These are phyloP conservation scores for Calonectria hongkongensis DNA, from an alignment of 2,329 filamentous ascomycete species.

Conservation along the genomic window DNA sequence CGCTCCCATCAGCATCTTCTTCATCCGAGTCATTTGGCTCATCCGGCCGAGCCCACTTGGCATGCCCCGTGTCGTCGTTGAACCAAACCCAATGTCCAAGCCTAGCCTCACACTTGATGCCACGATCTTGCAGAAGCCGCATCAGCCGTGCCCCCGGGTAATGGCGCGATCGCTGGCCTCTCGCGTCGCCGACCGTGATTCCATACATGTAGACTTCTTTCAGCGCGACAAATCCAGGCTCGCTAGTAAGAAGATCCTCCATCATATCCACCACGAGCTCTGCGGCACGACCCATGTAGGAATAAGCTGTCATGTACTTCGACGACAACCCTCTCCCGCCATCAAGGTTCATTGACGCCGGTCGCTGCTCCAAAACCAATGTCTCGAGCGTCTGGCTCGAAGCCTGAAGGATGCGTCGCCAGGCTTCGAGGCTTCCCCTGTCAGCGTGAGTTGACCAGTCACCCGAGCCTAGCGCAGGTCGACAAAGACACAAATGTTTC, in stretches of 20 bases:
- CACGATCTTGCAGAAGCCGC: not conserved
- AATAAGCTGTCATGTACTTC: not conserved
- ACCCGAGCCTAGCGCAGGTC: not conserved
- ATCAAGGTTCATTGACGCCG: not conserved
- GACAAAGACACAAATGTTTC: not conserved
- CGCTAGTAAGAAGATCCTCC: not conserved
- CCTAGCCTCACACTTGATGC: not conserved
- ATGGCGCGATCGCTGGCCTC: not conserved
- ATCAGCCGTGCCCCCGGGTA: not conserved
- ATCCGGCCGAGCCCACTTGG: not conserved
- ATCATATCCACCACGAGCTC: not conserved
- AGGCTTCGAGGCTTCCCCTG: not conserved
- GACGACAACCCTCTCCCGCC: not conserved
- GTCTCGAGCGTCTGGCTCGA: not conserved
- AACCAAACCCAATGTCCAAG: not conserved
- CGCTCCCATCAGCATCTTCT: not conserved
- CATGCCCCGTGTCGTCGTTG: not conserved
- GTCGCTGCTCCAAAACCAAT: not conserved
- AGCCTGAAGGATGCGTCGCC: not conserved
- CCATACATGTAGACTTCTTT: not conserved
- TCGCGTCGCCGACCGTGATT: not conserved
- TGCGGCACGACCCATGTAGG: not conserved
- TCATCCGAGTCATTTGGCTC: not conserved
- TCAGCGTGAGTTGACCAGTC: not conserved
- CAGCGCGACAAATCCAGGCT: not conserved